These are phyloP conservation scores for Lepiota venenata DNA, from an alignment of 768 basidiomycete genomes.

Conservation along the genomic window DNA sequence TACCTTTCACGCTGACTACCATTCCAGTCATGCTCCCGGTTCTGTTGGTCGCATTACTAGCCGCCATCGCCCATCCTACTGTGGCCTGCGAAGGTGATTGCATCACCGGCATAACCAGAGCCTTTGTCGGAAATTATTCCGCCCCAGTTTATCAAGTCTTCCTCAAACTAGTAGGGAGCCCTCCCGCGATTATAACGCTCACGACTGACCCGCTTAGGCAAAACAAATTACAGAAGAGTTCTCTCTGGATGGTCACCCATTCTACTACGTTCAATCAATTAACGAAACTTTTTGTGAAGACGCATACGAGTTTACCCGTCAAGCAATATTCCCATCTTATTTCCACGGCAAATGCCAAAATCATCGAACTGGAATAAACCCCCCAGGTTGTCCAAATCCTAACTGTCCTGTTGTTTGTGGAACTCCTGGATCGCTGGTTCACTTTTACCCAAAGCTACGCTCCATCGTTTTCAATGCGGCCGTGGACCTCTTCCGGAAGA, in stretches of 20 bases:
- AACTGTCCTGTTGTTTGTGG: constrained; percentile 78
- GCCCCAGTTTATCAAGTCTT: constrained; percentile 36
- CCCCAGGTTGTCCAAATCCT: constrained; percentile 73
- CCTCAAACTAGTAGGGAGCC: constrained; percentile 36
- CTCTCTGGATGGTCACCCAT: constrained; percentile 12
- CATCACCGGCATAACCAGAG: constrained; percentile 55
- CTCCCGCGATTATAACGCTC: background rate
- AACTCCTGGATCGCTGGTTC: constrained; percentile 77
- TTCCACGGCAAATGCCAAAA: constrained; percentile 77
- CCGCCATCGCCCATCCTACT: background rate
- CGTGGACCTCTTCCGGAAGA: constrained; percentile 25
- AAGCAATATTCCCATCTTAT: constrained; percentile 61
- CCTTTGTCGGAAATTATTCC: constrained; percentile 50
- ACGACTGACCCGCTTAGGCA: constrained; percentile 15
- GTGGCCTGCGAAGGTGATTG: constrained; percentile 71
- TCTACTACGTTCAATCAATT: constrained; percentile 43
- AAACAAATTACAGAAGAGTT: constrained; percentile 16
- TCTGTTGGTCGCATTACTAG: constrained; percentile 30
- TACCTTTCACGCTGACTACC: too few relatives aligned
- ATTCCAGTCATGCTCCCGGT: constrained; percentile 16
- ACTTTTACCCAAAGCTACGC: constrained; percentile 53
- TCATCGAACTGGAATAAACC: constrained; percentile 44
- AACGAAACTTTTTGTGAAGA: constrained; percentile 39
- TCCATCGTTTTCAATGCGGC: constrained; percentile 48
- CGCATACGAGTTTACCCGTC: constrained; percentile 42